These are phyloP conservation scores for Rutidosis leptorrhynchoides DNA, from an alignment of 129 eudicot genomes.

Conservation along the genomic window DNA sequence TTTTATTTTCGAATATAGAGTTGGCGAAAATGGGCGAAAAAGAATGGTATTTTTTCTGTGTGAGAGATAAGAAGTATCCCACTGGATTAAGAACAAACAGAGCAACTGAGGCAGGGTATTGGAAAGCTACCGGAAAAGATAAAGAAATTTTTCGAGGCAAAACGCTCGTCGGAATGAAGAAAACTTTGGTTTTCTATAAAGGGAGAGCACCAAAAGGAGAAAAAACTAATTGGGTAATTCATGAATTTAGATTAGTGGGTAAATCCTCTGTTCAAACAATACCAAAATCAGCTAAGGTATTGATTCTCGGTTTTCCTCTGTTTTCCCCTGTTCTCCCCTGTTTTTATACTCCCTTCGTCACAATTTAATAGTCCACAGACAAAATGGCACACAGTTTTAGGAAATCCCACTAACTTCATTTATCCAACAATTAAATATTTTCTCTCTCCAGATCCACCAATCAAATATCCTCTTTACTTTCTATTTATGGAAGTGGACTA, in stretches of 20 bases:
- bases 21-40: slow-evolving; percentile 92
- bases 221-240: slow-evolving; percentile 91
- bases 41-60: slow-evolving; percentile 96
- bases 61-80: slow-evolving; percentile 92
- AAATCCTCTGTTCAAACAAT: slow-evolving; percentile 54
- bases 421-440: no score
- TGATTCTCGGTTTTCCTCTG: slow-evolving; percentile 22
- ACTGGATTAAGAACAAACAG: slow-evolving; percentile 91
- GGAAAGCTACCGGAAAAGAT: slow-evolving; percentile 99
- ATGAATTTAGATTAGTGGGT: slow-evolving; percentile 89
- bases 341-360: no score
- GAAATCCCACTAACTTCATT: no score
- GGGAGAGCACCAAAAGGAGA: slow-evolving; percentile 99
- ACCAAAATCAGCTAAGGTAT: slow-evolving; percentile 59
- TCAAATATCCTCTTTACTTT: no score
- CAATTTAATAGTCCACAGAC: no score
- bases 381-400: no score
- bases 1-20: slow-evolving; percentile 42
- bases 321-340: slow-evolving; percentile 39
- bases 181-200: slow-evolving; percentile 85
- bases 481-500: no score
- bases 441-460: no score
- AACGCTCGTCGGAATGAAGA: slow-evolving; percentile 90
- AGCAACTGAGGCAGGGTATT: slow-evolving; percentile 90
- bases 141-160: slow-evolving; percentile 72